phyloP scores from a whole-genome alignment of 2,329 filamentous ascomycete genomes.

The Epichloe amarillans region DNA sequence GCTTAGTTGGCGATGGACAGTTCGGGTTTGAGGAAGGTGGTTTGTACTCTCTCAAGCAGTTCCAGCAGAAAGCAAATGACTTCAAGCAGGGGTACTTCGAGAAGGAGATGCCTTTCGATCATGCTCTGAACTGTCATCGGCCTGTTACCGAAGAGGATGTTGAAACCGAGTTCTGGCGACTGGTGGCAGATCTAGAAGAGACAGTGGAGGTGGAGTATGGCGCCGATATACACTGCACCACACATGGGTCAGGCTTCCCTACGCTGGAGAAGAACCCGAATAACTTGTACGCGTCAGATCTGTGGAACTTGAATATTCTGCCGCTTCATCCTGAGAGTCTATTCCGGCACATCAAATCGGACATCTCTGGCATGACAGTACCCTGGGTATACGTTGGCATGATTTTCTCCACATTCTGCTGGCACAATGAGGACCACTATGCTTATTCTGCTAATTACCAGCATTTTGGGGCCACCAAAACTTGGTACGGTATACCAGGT shows the following conservation, averaged over 20 bases:
- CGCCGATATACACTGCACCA: conserved; percentile 95
- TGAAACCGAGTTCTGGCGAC: conserved; percentile 89
- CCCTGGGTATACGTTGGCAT: conserved; percentile 99
- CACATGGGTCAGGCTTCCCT: conserved; percentile 92
- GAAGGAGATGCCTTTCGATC: conserved; percentile 77
- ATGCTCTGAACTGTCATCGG: conserved; percentile 64
- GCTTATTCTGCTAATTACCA: conserved; percentile 97
- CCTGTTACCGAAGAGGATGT: conserved; percentile 90
- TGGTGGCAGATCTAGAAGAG: conserved; percentile 87
- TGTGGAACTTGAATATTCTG: conserved; percentile 91
- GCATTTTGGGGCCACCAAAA: conserved; percentile 95
- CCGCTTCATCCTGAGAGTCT: conserved; percentile 83
- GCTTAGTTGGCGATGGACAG: conserved; percentile 88
- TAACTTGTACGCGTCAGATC: conserved; percentile 75
- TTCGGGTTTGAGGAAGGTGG: conserved; percentile 97
- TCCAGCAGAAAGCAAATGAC: conserved; percentile 87
- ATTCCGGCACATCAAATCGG: conserved; percentile 94
- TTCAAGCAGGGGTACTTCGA: conserved; percentile 95
- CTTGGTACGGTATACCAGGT: conserved; percentile 95
- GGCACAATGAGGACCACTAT: conserved; percentile 98
- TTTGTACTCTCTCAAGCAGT: conserved; percentile 86
- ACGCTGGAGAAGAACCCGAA: conserved; percentile 83
- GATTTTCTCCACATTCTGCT: conserved; percentile 99
- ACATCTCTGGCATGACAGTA: conserved; percentile 98
- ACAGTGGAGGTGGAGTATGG: conserved; percentile 97